These are phyloP conservation scores for Hibiscus tridactylites DNA, from an alignment of 345 rosid genomes.

Conservation along the genomic window DNA sequence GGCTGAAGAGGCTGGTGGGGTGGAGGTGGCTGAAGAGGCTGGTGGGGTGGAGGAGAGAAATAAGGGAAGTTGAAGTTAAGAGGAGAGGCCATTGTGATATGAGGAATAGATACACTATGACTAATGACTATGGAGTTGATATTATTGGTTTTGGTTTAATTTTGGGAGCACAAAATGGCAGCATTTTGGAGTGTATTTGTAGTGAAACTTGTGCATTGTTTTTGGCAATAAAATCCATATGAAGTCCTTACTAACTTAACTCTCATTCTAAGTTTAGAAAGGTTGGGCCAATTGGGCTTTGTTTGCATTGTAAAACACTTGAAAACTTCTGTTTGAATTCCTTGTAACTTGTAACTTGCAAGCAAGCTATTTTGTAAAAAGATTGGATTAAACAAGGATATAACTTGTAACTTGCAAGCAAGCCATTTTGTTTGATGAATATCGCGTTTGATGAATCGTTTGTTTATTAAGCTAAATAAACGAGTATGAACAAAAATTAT, in stretches of 20 bases:
- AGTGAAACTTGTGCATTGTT: slow-evolving; percentile 1
- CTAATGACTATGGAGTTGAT: background rate
- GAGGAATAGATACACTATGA: background rate
- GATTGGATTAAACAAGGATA: background rate
- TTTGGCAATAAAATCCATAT: slow-evolving; percentile 9
- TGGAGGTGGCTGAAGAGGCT: background rate
- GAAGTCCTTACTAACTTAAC: slow-evolving; percentile 44
- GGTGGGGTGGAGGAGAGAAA: background rate
- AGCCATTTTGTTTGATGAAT: background rate
- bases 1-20: background rate
- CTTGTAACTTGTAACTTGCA: background rate
- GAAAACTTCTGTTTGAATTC: background rate
- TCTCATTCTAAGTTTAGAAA: slow-evolving; percentile 37
- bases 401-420: background rate
- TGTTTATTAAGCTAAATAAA: too few relatives aligned
- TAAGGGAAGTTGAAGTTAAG: slow-evolving; percentile 10
- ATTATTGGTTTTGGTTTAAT: too few relatives aligned
- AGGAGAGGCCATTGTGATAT: slow-evolving; percentile 4
- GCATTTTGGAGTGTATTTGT: slow-evolving; percentile 31
- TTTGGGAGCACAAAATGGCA: background rate
- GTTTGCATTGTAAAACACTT: slow-evolving; percentile 61
- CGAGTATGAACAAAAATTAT: too few relatives aligned
- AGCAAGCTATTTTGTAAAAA: too few relatives aligned
- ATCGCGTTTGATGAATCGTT: background rate
- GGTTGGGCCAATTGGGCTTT: slow-evolving; percentile 7